A percentile compares a stretch with the other conserved stretches of the same genome.
Evolutionary conservation across 768 basidiomycete species (phyloP).

Genomic region (Rhodotorula sphaerocarpa): DNA sequence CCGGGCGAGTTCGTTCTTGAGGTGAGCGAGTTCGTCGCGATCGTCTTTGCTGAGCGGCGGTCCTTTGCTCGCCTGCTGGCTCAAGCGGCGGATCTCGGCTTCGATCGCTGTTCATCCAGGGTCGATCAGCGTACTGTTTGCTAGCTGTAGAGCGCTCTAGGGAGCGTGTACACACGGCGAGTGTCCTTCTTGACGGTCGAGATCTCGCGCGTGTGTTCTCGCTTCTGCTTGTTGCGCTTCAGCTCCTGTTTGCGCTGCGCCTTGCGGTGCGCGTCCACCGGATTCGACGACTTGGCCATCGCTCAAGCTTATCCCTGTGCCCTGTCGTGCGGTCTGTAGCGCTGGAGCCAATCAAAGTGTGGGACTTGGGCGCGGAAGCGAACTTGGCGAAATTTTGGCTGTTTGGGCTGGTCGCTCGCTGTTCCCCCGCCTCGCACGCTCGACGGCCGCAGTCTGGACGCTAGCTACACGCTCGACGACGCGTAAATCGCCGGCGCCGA

Average conservation of each 20-base stretch:
- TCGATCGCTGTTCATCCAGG: conserved; percentile 57
- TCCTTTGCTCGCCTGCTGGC: conserved; percentile 37
- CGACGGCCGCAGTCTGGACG: too few species aligned
- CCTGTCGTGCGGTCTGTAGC: too few species aligned
- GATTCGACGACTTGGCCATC: conserved; percentile 78
- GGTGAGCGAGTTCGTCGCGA: conserved; percentile 58
- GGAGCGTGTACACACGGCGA: conserved; percentile 50
- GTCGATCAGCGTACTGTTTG: conserved; percentile 8
- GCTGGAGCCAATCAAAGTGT: too few species aligned
- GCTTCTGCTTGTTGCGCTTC: conserved; percentile 89
- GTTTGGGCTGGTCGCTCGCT: too few species aligned
- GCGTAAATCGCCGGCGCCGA: too few species aligned
- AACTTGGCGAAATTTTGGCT: too few species aligned
- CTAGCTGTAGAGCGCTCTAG: neutral
- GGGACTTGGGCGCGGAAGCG: too few species aligned
- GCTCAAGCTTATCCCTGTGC: neutral
- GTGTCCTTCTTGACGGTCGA: conserved; percentile 93
- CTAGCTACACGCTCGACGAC: too few species aligned
- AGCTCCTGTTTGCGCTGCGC: conserved; percentile 87
- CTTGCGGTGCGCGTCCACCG: conserved; percentile 94
- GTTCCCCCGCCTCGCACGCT: too few species aligned
- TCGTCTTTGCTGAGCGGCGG: conserved; percentile 48
- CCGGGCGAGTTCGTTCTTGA: conserved; percentile 68
- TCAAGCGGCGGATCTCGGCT: conserved; percentile 54
- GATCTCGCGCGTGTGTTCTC: conserved; percentile 74